Conservation (phyloP, 2,329 filamentous ascomycete species). For the Aspergillus vadensis region DNA sequence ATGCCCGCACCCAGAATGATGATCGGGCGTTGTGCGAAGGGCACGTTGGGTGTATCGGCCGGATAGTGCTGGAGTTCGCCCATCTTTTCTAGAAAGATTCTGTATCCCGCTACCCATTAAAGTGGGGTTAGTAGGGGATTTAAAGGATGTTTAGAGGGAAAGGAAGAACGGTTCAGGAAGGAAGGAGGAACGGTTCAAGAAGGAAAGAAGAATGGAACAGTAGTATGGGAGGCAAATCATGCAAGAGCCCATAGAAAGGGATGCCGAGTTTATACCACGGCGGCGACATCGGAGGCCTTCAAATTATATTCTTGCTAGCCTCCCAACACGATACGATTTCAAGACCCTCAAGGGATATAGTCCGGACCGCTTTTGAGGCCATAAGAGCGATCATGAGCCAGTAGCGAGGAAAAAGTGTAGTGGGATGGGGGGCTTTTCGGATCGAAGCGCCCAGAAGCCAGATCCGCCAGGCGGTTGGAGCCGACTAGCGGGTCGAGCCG, state of each 20-base stretch:
- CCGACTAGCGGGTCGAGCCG: constrained; percentile 8
- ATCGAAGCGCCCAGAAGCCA: constrained; percentile 3
- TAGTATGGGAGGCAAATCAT: background rate
- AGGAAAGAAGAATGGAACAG: background rate
- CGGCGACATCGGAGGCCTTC: background rate
- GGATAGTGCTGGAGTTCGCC: constrained; percentile 17
- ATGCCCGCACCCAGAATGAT: constrained; percentile 44
- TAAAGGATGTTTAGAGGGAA: background rate
- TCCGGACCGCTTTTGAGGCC: background rate
- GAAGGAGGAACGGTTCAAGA: background rate
- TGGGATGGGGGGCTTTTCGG: background rate
- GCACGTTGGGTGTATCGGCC: constrained; percentile 26
- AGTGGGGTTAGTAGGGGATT: background rate
- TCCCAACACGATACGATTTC: background rate
- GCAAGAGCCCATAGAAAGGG: background rate
- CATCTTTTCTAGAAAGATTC: constrained; percentile 18
- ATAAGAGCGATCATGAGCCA: background rate
- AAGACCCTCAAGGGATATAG: background rate
- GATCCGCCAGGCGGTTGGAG: constrained; percentile 7
- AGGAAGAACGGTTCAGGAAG: background rate
- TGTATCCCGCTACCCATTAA: background rate
- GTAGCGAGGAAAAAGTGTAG: background rate
- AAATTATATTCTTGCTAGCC: background rate
- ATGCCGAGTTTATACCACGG: background rate
- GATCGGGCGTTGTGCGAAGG: constrained; percentile 39